Evolutionary conservation across 1,284 basidiomycete species (phyloP), one percentile per base, ranked within the genome.

Genomic region (Pisolithus thermaeus): DNA sequence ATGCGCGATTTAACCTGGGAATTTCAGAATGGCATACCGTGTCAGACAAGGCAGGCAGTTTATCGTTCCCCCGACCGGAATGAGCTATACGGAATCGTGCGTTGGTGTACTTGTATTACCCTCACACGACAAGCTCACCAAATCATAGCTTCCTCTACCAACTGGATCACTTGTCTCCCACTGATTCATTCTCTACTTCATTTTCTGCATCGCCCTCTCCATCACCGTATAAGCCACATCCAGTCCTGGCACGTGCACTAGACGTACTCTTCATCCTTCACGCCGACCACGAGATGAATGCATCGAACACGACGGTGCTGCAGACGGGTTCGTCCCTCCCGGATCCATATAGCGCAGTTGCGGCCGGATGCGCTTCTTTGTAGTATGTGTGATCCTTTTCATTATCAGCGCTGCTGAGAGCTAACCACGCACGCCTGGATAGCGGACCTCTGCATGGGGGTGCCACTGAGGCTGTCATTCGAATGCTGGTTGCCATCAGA

Each of bases 261-360:
- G 92, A 94, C 62, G 80, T 85, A 16, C 72, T 94, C 23, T 94
- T 94, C 75, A 74, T 94, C 52, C 72, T 93, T n/a, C 91, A 94
- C 61, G 91, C 91, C 0, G 92, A 94, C 63, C 90, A 92, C 62
- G 90, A 93, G 62, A 70, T 93, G 58, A 94, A 94, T 58, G 89
- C 88, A 16, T 87, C 83, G 3, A 82, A 86, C 43, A 91, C 90
- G 2, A 90, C 90, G 0, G 87, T 90, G 18, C 72, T 92, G 47
- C 91, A 92, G 62, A 90, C 88, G 0, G 90, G 81, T n/a, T 90
- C 86, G 55, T 90, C 90, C 5, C 75, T 94, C 25, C 90, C 91
- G 2, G 90, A 93, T 60, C 91, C 92, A 0, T 94, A 88, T 66
- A 88, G 84, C 49, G 91, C 89, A 4, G 80, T 94, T 50, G 82